phyloP scores from a whole-genome alignment of 345 rosid species.

The Heritiera fomes region DNA sequence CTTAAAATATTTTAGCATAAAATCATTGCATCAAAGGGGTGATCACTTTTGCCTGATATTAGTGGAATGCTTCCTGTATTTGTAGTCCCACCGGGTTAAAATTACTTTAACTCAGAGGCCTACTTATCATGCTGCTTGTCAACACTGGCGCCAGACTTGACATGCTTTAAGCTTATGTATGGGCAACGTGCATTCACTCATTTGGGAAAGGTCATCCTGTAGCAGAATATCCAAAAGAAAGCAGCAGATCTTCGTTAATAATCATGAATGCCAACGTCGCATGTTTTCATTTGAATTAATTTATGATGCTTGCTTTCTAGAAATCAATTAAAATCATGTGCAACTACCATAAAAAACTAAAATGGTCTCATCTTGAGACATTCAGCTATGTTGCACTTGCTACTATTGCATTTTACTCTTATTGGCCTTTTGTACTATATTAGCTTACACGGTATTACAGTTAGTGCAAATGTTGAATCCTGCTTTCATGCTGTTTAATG shows the following conservation, averaged over 20 bases:
- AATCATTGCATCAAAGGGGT: not conserved
- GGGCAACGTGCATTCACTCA: not conserved
- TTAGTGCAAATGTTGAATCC: not conserved
- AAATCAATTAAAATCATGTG: not conserved
- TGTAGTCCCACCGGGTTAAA: not conserved
- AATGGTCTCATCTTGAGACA: not conserved
- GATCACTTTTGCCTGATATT: slow-evolving; percentile 29
- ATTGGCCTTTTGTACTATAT: not conserved
- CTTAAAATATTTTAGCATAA: not conserved
- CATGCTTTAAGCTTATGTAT: not conserved
- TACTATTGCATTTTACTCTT: too few species aligned
- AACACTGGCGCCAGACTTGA: not conserved
- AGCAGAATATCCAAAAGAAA: not conserved
- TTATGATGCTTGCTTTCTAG: not conserved
- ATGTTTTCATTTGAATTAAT: not conserved
- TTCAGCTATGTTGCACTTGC: not conserved
- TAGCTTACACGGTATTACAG: not conserved
- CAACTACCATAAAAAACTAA: not conserved
- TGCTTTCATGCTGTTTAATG: not conserved
- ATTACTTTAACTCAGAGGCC: not conserved
- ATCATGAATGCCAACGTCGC: not conserved
- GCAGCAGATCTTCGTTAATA: not conserved
- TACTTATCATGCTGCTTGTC: not conserved
- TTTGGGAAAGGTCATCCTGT: not conserved
- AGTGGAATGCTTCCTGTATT: not conserved